Conservation (phyloP, 352 stramenopile genomes). For the Thraustochytrium aureum region DNA sequence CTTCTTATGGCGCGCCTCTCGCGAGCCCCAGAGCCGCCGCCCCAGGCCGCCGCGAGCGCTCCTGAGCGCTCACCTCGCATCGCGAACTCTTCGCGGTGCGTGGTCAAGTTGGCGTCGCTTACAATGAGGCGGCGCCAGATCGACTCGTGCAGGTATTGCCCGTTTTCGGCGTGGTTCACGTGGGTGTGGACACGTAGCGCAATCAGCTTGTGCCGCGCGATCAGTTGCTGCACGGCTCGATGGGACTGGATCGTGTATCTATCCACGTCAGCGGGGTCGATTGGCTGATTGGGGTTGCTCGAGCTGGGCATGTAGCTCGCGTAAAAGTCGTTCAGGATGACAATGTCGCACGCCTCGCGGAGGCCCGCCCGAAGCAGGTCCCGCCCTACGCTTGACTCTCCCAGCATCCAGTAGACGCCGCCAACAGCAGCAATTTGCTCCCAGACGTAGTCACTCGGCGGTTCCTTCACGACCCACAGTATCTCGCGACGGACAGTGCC, state of each 20-base stretch:
- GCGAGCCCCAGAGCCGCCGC: too few relatives aligned
- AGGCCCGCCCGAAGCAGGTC: slow-evolving; percentile 17
- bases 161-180: slow-evolving; percentile 25
- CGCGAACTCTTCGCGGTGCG: too few relatives aligned
- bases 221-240: slow-evolving; percentile 3
- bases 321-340: slow-evolving; percentile 16
- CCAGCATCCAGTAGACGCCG: slow-evolving; percentile 20
- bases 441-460: slow-evolving; percentile 12
- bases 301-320: slow-evolving; percentile 14
- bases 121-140: not conserved
- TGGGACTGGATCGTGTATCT: slow-evolving; percentile 33
- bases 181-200: slow-evolving; percentile 29
- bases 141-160: slow-evolving; percentile 39
- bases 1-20: too few relatives aligned
- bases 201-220: not conserved
- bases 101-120: not conserved
- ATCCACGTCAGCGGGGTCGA: slow-evolving; percentile 34
- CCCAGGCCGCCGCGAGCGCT: too few relatives aligned
- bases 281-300: not conserved
- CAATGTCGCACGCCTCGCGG: slow-evolving; percentile 18
- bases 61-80: too few relatives aligned
- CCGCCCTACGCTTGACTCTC: not conserved
- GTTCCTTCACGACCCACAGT: slow-evolving; percentile 8
- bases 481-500: too few relatives aligned
- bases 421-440: not conserved